Conservation (phyloP, 257 asterid genomes). For the Solanum chiquidenum region DNA sequence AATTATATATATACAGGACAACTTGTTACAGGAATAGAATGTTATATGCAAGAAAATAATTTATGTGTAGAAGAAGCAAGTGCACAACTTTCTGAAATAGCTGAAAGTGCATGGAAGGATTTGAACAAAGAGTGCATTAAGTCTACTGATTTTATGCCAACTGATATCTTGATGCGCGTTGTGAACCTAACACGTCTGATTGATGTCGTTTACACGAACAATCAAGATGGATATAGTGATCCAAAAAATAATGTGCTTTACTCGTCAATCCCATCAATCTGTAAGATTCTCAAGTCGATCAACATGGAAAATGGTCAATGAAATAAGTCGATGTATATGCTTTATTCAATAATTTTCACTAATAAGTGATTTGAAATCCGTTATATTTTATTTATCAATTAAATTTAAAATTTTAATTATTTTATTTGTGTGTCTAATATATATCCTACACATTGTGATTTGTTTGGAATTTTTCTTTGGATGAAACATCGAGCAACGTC, state of each 20-base stretch:
- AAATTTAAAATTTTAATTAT: neutral
- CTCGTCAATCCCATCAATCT: neutral
- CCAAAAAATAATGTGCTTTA: constrained; percentile 18
- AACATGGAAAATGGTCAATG: neutral
- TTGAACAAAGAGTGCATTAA: constrained; percentile 25
- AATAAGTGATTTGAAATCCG: neutral
- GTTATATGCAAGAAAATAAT: constrained; percentile 34
- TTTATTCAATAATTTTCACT: neutral
- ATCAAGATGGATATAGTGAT: constrained; percentile 31
- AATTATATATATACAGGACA: neutral
- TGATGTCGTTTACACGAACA: constrained; percentile 24
- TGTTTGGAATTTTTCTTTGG: no score
- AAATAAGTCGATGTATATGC: neutral
- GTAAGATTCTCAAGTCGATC: neutral
- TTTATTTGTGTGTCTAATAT: neutral
- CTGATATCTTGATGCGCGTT: constrained; percentile 8
- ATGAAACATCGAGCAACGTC: no score
- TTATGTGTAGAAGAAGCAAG: constrained; percentile 23
- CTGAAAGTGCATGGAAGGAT: constrained; percentile 41
- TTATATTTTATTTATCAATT: neutral
- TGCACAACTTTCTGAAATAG: constrained; percentile 12
- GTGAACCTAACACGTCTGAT: constrained; percentile 23
- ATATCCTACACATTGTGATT: no score
- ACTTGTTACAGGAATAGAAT: constrained; percentile 31
- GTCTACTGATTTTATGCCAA: neutral